Evolutionary conservation across 192 early-diverging fungal species (phyloP).

Genomic region (Coemansia sp.): DNA sequence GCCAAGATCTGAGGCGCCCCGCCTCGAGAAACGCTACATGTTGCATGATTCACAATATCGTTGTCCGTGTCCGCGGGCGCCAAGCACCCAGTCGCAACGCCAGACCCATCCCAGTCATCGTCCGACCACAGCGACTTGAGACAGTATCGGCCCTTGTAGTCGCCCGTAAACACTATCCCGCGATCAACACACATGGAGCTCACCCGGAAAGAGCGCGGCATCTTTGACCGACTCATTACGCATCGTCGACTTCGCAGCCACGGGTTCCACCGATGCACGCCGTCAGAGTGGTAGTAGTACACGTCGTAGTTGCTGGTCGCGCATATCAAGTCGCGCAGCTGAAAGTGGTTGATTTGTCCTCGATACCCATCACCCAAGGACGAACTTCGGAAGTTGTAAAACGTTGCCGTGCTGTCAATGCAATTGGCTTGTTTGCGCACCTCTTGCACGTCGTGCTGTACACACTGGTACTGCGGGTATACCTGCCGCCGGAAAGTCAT

Average conservation of each 20-base stretch:
- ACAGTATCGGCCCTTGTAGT: constrained; percentile 38
- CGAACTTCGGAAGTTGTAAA: constrained; percentile 36
- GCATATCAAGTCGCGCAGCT: constrained; percentile 54
- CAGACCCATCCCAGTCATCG: neutral
- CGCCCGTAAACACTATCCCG: constrained; percentile 47
- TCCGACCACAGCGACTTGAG: constrained; percentile 25
- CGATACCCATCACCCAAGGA: constrained; percentile 23
- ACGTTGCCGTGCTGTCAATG: constrained; percentile 16
- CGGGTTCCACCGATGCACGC: constrained; percentile 46
- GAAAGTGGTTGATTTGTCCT: constrained; percentile 49
- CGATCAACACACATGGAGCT: constrained; percentile 43
- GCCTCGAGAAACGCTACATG: constrained; percentile 3
- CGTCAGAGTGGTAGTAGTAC: constrained; percentile 36
- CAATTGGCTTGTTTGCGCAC: constrained; percentile 24
- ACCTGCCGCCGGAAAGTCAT: constrained; percentile 53
- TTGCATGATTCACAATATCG: constrained; percentile 49
- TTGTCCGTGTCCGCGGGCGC: neutral
- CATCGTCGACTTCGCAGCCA: constrained; percentile 18
- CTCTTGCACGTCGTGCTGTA: constrained; percentile 42
- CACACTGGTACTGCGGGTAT: constrained; percentile 53
- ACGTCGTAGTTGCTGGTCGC: constrained; percentile 51
- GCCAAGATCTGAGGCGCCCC: constrained; percentile 16
- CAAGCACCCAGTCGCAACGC: neutral
- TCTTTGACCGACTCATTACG: constrained; percentile 22
- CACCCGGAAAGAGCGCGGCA: constrained; percentile 27